Base-by-base conservation (phyloP, 768 basidiomycete genomes). In the Epithele typhae region DNA sequence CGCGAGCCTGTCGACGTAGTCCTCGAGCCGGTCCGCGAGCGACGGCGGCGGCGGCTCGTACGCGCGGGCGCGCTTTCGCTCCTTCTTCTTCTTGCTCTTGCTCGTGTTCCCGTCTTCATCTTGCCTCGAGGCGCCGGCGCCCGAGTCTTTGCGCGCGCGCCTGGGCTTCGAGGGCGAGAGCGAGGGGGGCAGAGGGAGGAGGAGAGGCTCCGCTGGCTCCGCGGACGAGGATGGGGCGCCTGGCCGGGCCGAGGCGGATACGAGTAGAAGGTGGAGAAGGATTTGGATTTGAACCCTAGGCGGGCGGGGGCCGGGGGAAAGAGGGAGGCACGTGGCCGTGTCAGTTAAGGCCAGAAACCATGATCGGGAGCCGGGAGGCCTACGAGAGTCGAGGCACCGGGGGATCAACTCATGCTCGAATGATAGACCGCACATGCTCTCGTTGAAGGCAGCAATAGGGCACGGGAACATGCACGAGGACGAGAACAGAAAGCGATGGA, bases 1-100 rank as follows among this genome's bases (percentile, higher is more conserved):
- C 3, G 82, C 84, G 6, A 91, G 63, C 57, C 82, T 86, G 64
- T 90, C 87, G 82, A 88, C 87, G 63, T 84, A 81, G 1, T 71
- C 68, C 59, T 90, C 86, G 1, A 88, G 63, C 21, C 73, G 71
- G n/a, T 80, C 82, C 40, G 78, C 76, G 11, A 67, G 58, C 21
- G 44, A 33, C 30, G 36, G 38, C 8, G 58, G 46, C 18, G 58
- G 51, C 15, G 47, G 39, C 17, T 40, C 51, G 35, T 22, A 59
- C 45, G 21, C 54, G 22, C 55, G 60, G 40, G 60, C 68, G 30
- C 55, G 55, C 49, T 56, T 55, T 18, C 27, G 27, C 27, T 14
- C 8, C 27, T 14, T 7, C 27, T 30, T 30, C 27, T 30, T 30
- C 14, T 30, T 30, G 8, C 8, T 7, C 27, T 30, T 14, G n/a